Evolutionary conservation across 345 rosid species (phyloP).

Genomic region (Camelina laxa): DNA sequence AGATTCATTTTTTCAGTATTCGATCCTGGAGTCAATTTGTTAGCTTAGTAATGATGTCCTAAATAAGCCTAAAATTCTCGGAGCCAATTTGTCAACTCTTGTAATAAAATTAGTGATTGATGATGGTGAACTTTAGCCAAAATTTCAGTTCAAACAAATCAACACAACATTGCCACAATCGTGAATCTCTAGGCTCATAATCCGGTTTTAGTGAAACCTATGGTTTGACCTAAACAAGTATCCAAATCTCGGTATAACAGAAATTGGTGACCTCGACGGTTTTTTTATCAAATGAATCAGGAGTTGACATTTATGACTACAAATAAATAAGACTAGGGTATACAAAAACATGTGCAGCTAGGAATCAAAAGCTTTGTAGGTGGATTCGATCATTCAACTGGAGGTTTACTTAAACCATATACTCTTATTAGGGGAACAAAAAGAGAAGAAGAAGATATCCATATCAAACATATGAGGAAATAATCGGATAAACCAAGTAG

Average conservation of each 20-base stretch:
- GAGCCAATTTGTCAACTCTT: neutral
- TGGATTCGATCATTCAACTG: neutral
- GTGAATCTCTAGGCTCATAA: neutral
- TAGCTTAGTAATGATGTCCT: neutral
- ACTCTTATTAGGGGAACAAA: neutral
- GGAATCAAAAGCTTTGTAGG: slow-evolving; percentile 4
- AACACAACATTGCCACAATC: neutral
- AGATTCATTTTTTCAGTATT: too few species aligned
- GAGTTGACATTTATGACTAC: too few species aligned
- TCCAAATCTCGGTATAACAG: neutral
- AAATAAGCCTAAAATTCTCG: neutral
- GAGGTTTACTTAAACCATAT: neutral
- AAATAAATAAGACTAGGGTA: neutral
- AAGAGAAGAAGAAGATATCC: slow-evolving; percentile 24
- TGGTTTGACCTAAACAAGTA: neutral
- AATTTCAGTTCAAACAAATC: neutral
- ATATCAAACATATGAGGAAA: slow-evolving; percentile 7
- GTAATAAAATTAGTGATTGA: neutral
- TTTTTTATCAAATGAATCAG: neutral
- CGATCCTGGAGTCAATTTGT: neutral
- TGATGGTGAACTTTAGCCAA: neutral
- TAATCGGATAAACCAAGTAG: slow-evolving; percentile 23
- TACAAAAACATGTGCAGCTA: neutral
- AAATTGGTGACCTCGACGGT: too few species aligned
- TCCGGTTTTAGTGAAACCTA: neutral